Conservation (phyloP, 139 green algal genomes). For the Auxenochlorella pyrenoidosa region DNA sequence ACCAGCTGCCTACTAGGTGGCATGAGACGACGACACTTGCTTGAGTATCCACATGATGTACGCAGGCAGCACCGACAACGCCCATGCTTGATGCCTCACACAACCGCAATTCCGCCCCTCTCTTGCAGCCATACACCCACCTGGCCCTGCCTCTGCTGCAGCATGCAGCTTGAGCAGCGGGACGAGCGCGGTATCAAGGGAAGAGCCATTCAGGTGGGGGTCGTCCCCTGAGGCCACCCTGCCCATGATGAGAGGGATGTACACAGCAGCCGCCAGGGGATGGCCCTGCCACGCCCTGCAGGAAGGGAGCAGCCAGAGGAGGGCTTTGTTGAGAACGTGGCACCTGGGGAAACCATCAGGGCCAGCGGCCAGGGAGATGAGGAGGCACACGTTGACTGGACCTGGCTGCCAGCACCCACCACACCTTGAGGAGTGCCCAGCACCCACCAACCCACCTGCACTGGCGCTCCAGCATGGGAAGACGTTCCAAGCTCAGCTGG, state of each 20-base stretch:
- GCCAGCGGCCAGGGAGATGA: too few species aligned
- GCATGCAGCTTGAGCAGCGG: not conserved
- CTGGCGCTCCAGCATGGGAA: slow-evolving; percentile 29
- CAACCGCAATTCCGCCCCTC: not conserved
- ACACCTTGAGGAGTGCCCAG: too few species aligned
- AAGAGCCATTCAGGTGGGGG: not conserved
- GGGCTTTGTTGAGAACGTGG: too few species aligned
- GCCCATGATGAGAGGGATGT: slow-evolving; percentile 35
- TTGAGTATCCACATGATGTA: too few species aligned
- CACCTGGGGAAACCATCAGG: too few species aligned
- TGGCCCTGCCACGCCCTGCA: slow-evolving; percentile 2
- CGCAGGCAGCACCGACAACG: too few species aligned
- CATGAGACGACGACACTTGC: too few species aligned
- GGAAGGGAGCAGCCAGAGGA: not conserved
- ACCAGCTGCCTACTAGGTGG: too few species aligned
- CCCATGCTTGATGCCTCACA: not conserved
- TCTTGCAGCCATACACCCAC: not conserved
- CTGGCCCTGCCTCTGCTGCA: not conserved
- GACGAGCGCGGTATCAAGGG: slow-evolving; percentile 7
- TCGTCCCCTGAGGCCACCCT: slow-evolving; percentile 18
- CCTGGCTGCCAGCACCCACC: too few species aligned
- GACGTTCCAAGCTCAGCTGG: slow-evolving; percentile 37
- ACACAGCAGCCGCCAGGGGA: slow-evolving; percentile 30
- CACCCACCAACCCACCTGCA: slow-evolving; percentile 8
- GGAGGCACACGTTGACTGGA: too few species aligned